These are phyloP conservation scores for Jaminaea rosea DNA, from an alignment of 1,284 basidiomycete genomes.

Conservation along the genomic window DNA sequence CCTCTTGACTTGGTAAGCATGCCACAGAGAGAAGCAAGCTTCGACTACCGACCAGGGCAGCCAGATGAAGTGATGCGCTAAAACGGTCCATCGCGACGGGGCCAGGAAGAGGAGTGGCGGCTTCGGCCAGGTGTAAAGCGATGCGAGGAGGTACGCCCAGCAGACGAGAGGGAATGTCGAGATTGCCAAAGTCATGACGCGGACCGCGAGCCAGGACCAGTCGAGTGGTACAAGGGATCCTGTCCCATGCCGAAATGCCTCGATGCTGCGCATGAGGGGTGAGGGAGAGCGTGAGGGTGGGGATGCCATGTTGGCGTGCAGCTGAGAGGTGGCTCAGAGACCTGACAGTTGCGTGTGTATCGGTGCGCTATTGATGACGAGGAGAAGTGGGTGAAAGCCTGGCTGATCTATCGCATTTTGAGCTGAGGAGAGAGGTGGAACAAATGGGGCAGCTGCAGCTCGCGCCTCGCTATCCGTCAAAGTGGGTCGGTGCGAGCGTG, in stretches of 20 bases:
- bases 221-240: neutral
- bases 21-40: conserved; percentile 34
- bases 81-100: conserved; percentile 4
- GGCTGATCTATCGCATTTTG: too few relatives aligned
- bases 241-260: neutral
- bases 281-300: neutral
- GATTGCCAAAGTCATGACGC: neutral
- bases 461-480: too few relatives aligned
- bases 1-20: conserved; percentile 12
- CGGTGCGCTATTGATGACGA: too few relatives aligned
- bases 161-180: neutral
- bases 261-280: conserved; percentile 8
- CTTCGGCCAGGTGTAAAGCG: conserved; percentile 1
- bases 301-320: neutral
- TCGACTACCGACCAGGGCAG: conserved; percentile 22
- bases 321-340: too few relatives aligned
- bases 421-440: too few relatives aligned
- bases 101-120: too few relatives aligned
- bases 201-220: neutral
- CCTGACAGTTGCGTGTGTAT: too few relatives aligned
- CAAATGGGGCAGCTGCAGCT: too few relatives aligned
- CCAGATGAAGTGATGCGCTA: conserved; percentile 4
- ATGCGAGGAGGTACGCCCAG: neutral
- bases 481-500: too few relatives aligned
- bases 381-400: too few relatives aligned